Evolutionary conservation across 139 green algal genomes (phyloP).

Genomic region (Chlorella sp.): DNA sequence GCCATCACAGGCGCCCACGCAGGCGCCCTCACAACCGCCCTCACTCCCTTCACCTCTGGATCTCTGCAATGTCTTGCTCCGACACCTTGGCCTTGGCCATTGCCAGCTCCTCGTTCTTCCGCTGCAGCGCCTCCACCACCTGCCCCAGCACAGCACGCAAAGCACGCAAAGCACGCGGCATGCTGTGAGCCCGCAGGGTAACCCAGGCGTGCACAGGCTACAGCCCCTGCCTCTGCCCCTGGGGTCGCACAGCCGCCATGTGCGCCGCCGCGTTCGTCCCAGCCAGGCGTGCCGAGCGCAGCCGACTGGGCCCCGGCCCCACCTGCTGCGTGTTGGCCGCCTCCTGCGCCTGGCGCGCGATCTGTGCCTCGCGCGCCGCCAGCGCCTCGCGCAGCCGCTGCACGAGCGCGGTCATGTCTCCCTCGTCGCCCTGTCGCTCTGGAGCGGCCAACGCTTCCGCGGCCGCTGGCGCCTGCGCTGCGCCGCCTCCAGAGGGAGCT

Average conservation of each 20-base stretch:
- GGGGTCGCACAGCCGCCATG: neutral
- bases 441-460: neutral
- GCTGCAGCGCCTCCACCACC: slow-evolving; percentile 48
- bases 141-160: neutral
- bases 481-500: too few relatives aligned
- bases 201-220: too few relatives aligned
- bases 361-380: slow-evolving; percentile 53
- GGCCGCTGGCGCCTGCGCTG: neutral
- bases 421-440: neutral
- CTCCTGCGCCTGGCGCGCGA: slow-evolving; percentile 60
- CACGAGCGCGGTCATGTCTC: too few relatives aligned
- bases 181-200: too few relatives aligned
- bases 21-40: neutral
- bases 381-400: slow-evolving; percentile 49
- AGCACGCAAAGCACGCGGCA: too few relatives aligned
- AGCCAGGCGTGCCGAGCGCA: neutral
- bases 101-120: slow-evolving; percentile 78
- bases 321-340: slow-evolving; percentile 31
- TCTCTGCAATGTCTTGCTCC: slow-evolving; percentile 56
- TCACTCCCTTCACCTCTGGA: slow-evolving; percentile 44
- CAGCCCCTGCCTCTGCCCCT: neutral
- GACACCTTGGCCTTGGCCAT: slow-evolving; percentile 46
- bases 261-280: neutral
- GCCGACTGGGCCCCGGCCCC: neutral
- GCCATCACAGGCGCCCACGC: too few relatives aligned